Percentiles rank a stretch among this genome's conserved stretches.
Conservation (phyloP, 2,329 filamentous ascomycete species). For the Xylaria sp. region DNA sequence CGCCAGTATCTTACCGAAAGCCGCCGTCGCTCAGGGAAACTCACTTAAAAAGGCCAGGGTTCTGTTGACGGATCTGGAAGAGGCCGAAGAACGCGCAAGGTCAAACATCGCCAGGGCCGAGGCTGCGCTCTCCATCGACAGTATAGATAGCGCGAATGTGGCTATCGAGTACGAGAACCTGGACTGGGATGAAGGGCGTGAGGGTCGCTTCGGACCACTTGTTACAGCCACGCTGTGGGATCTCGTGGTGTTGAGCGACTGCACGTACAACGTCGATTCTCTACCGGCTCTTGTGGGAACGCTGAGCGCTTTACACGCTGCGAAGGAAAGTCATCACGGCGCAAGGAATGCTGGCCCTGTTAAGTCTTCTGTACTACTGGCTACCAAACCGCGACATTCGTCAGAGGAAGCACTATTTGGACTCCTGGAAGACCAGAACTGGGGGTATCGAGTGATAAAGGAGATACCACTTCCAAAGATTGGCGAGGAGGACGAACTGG, state of each 20-base stretch:
- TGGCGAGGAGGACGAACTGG: constrained; percentile 56
- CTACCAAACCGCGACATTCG: constrained; percentile 66
- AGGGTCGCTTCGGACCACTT: constrained; percentile 57
- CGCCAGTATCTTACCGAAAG: constrained; percentile 50
- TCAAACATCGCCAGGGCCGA: constrained; percentile 58
- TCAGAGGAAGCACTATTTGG: constrained; percentile 63
- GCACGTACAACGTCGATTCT: constrained; percentile 70
- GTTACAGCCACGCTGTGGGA: constrained; percentile 60
- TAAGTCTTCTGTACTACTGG: constrained; percentile 61
- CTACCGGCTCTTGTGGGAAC: constrained; percentile 65
- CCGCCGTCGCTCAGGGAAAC: constrained; percentile 35
- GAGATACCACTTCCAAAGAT: constrained; percentile 60
- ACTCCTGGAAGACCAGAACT: constrained; percentile 58
- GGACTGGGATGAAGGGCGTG: constrained; percentile 65
- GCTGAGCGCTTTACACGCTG: constrained; percentile 59
- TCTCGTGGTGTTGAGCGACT: constrained; percentile 67
- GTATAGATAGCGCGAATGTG: background rate
- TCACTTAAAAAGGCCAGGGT: constrained; percentile 46
- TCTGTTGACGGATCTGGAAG: constrained; percentile 66
- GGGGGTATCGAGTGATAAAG: constrained; percentile 57
- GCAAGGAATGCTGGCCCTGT: constrained; percentile 10
- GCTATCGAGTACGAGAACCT: constrained; percentile 63
- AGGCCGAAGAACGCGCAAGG: constrained; percentile 61
- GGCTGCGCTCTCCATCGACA: constrained; percentile 9
- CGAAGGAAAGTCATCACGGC: constrained; percentile 44